phyloP scores from a whole-genome alignment of 164 flowering plant genomes.

The Tinospora cordifolia region DNA sequence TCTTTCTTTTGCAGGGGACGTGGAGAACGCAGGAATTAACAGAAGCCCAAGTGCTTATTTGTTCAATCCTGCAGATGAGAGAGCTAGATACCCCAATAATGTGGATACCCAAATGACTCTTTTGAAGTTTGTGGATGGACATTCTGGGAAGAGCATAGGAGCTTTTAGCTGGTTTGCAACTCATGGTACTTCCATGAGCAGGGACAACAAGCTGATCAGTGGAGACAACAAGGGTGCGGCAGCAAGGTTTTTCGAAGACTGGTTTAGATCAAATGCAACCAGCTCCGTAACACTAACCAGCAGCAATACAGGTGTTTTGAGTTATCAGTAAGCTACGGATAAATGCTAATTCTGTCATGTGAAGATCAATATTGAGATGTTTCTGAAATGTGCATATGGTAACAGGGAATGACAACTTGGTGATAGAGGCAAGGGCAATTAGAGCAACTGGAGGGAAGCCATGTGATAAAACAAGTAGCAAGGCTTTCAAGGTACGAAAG shows the following conservation, averaged over 20 bases:
- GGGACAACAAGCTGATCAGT: constrained; percentile 47
- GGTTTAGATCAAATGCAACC: constrained; percentile 26
- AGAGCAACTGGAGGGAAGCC: constrained; percentile 39
- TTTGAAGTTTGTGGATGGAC: constrained; percentile 43
- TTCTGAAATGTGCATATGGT: neutral
- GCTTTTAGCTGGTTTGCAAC: constrained; percentile 64
- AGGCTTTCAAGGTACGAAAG: constrained; percentile 39
- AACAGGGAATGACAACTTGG: constrained; percentile 15
- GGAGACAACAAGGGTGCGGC: constrained; percentile 76
- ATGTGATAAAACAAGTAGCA: constrained; percentile 32
- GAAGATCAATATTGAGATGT: neutral
- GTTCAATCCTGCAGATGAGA: constrained; percentile 46
- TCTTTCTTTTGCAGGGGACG: constrained; percentile 33
- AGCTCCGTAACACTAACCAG: neutral
- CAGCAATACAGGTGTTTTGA: neutral
- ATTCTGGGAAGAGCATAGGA: constrained; percentile 36
- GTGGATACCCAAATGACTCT: constrained; percentile 60
- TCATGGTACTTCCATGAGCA: constrained; percentile 66
- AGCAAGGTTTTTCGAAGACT: constrained; percentile 59
- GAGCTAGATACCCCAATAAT: constrained; percentile 33
- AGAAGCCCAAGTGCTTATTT: constrained; percentile 68
- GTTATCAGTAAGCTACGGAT: neutral
- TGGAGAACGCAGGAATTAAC: constrained; percentile 51
- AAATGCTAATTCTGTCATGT: no score
- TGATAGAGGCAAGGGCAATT: constrained; percentile 22